phyloP scores from a whole-genome alignment of 108 stramenopile genomes.

The Discostella stelligeroides region DNA sequence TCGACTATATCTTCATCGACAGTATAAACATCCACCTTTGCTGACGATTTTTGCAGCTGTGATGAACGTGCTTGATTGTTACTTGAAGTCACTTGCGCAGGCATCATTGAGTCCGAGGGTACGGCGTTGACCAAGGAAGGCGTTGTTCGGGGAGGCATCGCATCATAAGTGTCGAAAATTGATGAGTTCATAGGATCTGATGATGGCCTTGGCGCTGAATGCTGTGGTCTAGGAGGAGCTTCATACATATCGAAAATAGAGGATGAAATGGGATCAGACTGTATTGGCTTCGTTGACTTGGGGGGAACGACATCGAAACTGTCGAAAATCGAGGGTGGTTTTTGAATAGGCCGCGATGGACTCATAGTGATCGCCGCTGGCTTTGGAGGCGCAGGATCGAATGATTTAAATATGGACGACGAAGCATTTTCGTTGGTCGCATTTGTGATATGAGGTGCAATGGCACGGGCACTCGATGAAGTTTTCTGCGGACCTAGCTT shows the following conservation, averaged over 20 bases:
- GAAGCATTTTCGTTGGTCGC: constrained; percentile 15
- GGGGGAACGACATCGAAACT: constrained; percentile 48
- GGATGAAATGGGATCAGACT: constrained; percentile 42
- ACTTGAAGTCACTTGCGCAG: background rate
- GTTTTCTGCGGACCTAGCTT: constrained; percentile 1
- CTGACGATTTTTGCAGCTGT: background rate
- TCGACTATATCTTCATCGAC: constrained; percentile 15
- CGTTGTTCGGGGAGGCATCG: constrained; percentile 11
- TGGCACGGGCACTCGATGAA: no score
- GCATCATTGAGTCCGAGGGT: background rate
- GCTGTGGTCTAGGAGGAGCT: constrained; percentile 35
- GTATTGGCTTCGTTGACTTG: constrained; percentile 20
- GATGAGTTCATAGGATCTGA: constrained; percentile 39
- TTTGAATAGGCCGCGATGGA: constrained; percentile 18
- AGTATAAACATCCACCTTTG: background rate
- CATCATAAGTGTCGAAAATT: constrained; percentile 64
- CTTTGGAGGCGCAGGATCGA: constrained; percentile 39
- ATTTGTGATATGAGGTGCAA: constrained; percentile 26
- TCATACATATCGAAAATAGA: constrained; percentile 70
- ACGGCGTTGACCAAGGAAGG: constrained; percentile 14
- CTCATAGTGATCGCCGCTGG: constrained; percentile 17
- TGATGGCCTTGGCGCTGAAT: background rate
- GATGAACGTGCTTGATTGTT: constrained; percentile 6
- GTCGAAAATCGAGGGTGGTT: constrained; percentile 66
- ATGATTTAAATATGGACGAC: constrained; percentile 65